Conservation (phyloP, 371 early-diverging fungal genomes). For the Pancytospora epiphaga region DNA sequence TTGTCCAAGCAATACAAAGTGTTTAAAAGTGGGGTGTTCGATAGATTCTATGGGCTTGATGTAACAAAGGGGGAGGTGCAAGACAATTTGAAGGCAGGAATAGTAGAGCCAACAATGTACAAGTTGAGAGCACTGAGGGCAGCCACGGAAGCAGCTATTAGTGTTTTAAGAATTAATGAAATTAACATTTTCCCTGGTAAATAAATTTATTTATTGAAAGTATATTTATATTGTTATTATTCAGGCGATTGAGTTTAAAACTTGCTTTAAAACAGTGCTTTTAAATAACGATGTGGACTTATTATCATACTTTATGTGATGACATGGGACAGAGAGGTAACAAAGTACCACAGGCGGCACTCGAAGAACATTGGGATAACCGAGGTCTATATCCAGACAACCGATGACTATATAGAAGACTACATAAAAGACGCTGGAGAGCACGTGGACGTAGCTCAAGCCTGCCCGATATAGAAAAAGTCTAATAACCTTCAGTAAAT, state of each 20-base stretch:
- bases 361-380: no score
- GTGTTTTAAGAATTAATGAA: constrained; percentile 85
- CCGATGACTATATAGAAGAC: no score
- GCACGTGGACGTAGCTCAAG: no score
- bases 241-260: not conserved
- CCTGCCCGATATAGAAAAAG: no score
- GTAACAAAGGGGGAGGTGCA: constrained; percentile 78
- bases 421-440: no score
- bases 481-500: no score
- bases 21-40: constrained; percentile 66
- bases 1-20: constrained; percentile 61
- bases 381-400: no score
- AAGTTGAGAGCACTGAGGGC: constrained; percentile 93
- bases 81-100: constrained; percentile 86
- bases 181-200: constrained; percentile 54
- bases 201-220: not conserved
- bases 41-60: constrained; percentile 72
- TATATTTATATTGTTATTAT: not conserved
- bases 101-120: constrained; percentile 94
- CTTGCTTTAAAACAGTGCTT: not conserved
- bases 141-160: constrained; percentile 97
- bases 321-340: no score
- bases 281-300: not conserved
- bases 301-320: no score
- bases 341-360: no score